These are phyloP conservation scores for Jackrogersella minutella DNA, from an alignment of 495 filamentous ascomycete species.

Conservation along the genomic window DNA sequence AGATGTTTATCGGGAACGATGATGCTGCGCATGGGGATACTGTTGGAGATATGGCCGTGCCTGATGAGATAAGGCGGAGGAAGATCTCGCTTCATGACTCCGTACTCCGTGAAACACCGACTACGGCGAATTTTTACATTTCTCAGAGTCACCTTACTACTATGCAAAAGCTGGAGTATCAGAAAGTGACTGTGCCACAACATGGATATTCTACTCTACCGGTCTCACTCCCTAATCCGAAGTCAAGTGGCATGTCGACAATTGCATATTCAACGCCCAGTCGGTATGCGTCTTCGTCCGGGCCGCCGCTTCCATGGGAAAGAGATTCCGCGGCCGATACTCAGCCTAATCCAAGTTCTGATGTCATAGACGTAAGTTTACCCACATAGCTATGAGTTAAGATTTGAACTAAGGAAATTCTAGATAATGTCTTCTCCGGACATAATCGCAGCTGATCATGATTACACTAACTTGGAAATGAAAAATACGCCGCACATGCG, in stretches of 20 bases:
- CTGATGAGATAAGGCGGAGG: conserved; percentile 20
- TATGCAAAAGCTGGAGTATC: conserved; percentile 45
- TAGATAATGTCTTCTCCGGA: conserved; percentile 44
- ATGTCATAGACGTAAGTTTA: conserved; percentile 32
- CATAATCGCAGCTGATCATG: conserved; percentile 28
- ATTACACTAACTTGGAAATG: neutral
- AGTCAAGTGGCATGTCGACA: conserved; percentile 42
- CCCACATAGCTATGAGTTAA: neutral
- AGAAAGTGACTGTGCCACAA: conserved; percentile 31
- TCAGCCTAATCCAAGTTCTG: conserved; percentile 15
- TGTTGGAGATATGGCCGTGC: neutral
- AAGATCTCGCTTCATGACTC: conserved; percentile 26
- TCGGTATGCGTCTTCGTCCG: conserved; percentile 38
- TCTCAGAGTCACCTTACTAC: conserved; percentile 43
- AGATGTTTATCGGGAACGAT: conserved; percentile 24
- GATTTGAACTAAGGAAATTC: conserved; percentile 8
- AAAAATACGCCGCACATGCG: neutral
- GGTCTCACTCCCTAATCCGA: conserved; percentile 25
- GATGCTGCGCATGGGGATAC: conserved; percentile 3
- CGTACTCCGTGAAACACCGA: conserved; percentile 7
- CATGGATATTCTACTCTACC: conserved; percentile 26
- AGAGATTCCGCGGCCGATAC: conserved; percentile 7
- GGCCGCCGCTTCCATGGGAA: conserved; percentile 42
- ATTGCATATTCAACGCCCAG: conserved; percentile 44
- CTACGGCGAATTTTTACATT: conserved; percentile 38